Base-by-base conservation (phyloP, 2,329 filamentous ascomycete species). In the Stagonosporopsis tanaceti region DNA sequence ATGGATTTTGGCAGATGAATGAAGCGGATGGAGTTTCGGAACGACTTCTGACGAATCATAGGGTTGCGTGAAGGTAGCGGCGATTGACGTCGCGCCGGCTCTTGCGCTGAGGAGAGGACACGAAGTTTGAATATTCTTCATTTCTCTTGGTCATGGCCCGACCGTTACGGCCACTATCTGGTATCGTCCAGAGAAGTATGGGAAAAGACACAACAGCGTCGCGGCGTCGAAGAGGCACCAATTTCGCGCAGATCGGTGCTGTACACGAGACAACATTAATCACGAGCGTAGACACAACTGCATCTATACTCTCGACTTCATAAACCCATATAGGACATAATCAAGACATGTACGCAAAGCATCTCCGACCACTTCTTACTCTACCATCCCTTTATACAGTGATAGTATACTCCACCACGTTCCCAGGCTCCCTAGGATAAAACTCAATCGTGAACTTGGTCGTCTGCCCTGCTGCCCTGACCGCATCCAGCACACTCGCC, bases 371-470 rank as follows among this genome's bases (percentile, higher is more conserved):
- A 11, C 8, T 12, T 41, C 38, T 25, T 8, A 2, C 11, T 15
- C 20, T 1, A 25, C 22, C 14, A 12, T 22, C 12, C 14, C 22
- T 25, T 25, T 11, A 70, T 6, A 80, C 76, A 12, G 71, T 79
- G 53, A 84, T 68, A 3, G 78, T 84, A 54, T 81, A 84, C 48
- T 83, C 80, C 6, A 80, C 76, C 0, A 70, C 70, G 69, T 86
- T 86, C 25, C 78, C 80, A 6, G 71, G 68, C 11, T 80, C 79
- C 14, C 84, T 73, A 0, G 84, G 84, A 64, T 79, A 86, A 62
- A 85, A 85, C 70, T 86, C 85, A 58, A 85, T 80, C 0, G 78
- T 83, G 52, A 87, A 82, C 0, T 76, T 79, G 0, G 81, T 80
- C 4, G 73, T 71, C 65, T 80, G 71, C 0, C 78, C 80, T 1